Evolutionary conservation across 441 rosid species (phyloP), one percentile per base, ranked within the genome.

Genomic region (Pelargonium australe): DNA sequence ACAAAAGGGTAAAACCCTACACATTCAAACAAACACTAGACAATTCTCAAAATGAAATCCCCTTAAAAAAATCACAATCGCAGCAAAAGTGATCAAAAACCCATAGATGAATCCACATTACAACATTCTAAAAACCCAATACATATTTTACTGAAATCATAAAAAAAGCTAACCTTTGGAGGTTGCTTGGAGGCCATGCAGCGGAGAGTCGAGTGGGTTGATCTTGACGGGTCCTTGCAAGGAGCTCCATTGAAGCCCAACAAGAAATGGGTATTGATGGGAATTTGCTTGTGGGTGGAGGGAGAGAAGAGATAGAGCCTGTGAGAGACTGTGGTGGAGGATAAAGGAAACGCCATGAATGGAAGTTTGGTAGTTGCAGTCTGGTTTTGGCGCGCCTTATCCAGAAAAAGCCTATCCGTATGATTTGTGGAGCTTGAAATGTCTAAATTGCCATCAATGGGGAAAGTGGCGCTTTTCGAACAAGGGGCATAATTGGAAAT

Each of bases 271-370:
- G 69, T 31, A 58, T 73, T 68, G 70, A 75, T 67, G 37, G 67
- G 37, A 66, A 57, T 65, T 7, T 68, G 80, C 45, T 72, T 74
- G 7, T 63, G 63, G 43, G 69, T 63, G 12, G 74, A 63, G 70
- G 76, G 55, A 13, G 62, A 10, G 71, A 66, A 25, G 13, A 57
- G 67, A 13, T 75, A n/a, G 70, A 66, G 66, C 63, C 74, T 73
- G 77, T 73, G 80, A 67, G 79, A 55, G 69, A 68, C 65, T 34
- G 71, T 63, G 76, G 78, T 70, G 71, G 85, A 76, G 73, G 85
- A 76, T 77, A 79, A 73, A 55, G 80, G 67, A 73, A 71, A 83
- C 68, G 89, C 91, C 91, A 86, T 86, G 73, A 73, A 73, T 28
- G 77, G 67, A 69, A 63, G 64, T 28, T 34, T 58, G 40, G 71